Evolutionary conservation across 495 filamentous ascomycete genomes (phyloP), one percentile per base, ranked within the genome.

Genomic region (Umbilicaria muhlenbergii): DNA sequence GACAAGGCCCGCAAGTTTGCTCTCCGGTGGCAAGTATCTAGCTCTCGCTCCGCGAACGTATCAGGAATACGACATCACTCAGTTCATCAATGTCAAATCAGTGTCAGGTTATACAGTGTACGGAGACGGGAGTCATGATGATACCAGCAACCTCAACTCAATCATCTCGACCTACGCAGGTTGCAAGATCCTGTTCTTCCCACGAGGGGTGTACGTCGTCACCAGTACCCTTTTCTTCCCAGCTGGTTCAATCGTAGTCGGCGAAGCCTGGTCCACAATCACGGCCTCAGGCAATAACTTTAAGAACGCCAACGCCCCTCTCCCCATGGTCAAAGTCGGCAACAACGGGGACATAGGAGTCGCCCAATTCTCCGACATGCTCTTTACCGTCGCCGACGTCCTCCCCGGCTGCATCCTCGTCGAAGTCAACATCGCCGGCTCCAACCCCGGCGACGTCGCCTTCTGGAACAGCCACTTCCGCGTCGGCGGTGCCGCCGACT

Each of bases 271-370:
- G 35, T 54, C 64, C 54, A 64, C 67, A 3, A 73, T 77, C 39
- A 56, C 68, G 8, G 69, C 53, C 6, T 52, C 54, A 7, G 77
- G 78, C 11, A 32, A 54, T 34, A 63, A 59, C 43, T 82, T 80
- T 56, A 60, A 63, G 15, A 60, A 80, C 49, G 50, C 59, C 0
- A 45, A 44, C 11, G 59, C 60, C 33, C 77, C 79, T 0, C 61
- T 53, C n/a, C 62, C 75, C 0, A 65, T 82, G n/a, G 65, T 83
- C 3, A 51, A 65, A 36, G 58, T 83, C 17, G 79, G 78, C 15
- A 67, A 67, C 18, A 51, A 59, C 0, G 74, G 72, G 5, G 69
- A 80, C 17, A 64, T 71, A 0, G 79, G 78, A 12, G 46, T 58
- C 0, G 71, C 69, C 3, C 70, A 80, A 42, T 73, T 80, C 52